These are phyloP conservation scores for Kodamaea sagamina DNA, from an alignment of 805 yeast species.

Conservation along the genomic window DNA sequence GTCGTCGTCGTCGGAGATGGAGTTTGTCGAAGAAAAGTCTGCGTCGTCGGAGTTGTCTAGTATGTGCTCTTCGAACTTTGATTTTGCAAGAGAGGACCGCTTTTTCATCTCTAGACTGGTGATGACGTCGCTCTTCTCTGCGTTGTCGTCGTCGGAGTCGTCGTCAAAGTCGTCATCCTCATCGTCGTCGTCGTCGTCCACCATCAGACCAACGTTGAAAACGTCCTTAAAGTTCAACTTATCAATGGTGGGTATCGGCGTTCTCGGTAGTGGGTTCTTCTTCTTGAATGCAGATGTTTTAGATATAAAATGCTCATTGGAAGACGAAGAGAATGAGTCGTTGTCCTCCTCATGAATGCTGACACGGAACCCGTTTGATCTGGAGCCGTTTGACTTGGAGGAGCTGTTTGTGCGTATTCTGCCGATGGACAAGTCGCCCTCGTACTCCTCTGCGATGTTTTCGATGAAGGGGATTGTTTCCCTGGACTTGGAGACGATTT, in stretches of 20 bases:
- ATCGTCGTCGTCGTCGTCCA: conserved; percentile 10
- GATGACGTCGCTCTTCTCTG: conserved; percentile 18
- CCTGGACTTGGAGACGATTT: conserved; percentile 8
- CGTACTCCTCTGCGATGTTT: conserved; percentile 32
- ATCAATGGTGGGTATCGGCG: conserved; percentile 37
- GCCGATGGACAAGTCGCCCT: neutral
- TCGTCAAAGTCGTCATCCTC: conserved; percentile 17
- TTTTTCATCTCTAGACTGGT: conserved; percentile 15
- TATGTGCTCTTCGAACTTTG: conserved; percentile 9
- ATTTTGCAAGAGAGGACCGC: conserved; percentile 4
- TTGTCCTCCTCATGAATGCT: conserved; percentile 13
- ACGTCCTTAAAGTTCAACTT: conserved; percentile 35
- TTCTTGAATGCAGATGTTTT: conserved; percentile 8
- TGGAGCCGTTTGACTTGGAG: neutral
- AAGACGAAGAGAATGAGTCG: conserved; percentile 14
- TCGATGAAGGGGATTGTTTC: conserved; percentile 22
- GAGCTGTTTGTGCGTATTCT: conserved; percentile 2
- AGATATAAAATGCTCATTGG: conserved; percentile 13
- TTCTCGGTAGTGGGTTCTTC: conserved; percentile 36
- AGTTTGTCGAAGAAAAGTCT: conserved; percentile 17
- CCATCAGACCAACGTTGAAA: conserved; percentile 18
- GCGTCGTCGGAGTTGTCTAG: conserved; percentile 11
- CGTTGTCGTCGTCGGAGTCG: conserved; percentile 10
- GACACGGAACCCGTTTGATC: neutral
- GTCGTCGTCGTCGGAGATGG: conserved; percentile 16